A percentile compares a stretch with the other conserved stretches of the same genome.
These are phyloP conservation scores for Mucuna pruriens DNA, from an alignment of 306 rosid species.

Conservation along the genomic window DNA sequence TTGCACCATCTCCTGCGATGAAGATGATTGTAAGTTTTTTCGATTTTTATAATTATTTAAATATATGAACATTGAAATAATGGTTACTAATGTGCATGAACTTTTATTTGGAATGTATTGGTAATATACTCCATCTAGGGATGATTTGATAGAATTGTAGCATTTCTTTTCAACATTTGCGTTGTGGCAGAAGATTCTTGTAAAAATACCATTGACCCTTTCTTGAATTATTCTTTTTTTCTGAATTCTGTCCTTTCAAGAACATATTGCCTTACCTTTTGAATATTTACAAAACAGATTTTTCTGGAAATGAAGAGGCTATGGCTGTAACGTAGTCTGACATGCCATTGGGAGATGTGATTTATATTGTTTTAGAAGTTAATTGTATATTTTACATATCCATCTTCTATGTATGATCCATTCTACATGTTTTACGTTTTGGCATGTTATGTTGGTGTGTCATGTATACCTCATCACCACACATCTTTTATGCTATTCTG, in stretches of 20 bases:
- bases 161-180: constrained; percentile 9
- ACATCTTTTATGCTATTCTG: background rate
- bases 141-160: constrained; percentile 18
- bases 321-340: background rate
- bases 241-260: background rate
- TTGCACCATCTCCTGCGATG: constrained; percentile 45
- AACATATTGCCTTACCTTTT: background rate
- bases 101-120: constrained; percentile 27
- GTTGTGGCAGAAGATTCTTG: constrained; percentile 15
- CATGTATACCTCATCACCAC: background rate
- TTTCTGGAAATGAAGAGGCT: constrained; percentile 2
- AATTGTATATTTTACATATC: background rate
- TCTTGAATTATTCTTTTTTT: constrained; percentile 23
- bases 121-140: constrained; percentile 1
- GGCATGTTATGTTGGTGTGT: background rate
- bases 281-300: background rate
- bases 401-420: background rate
- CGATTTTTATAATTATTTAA: constrained; percentile 16
- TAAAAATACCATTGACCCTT: background rate
- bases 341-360: background rate
- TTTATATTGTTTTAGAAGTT: background rate
- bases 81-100: background rate
- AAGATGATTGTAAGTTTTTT: constrained; percentile 53
- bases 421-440: constrained; percentile 13
- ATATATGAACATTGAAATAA: constrained; percentile 1